Percentiles rank a stretch among this genome's conserved stretches.
Conservation (phyloP, 1,284 basidiomycete genomes). For the Cutaneotrichosporon sp. region DNA sequence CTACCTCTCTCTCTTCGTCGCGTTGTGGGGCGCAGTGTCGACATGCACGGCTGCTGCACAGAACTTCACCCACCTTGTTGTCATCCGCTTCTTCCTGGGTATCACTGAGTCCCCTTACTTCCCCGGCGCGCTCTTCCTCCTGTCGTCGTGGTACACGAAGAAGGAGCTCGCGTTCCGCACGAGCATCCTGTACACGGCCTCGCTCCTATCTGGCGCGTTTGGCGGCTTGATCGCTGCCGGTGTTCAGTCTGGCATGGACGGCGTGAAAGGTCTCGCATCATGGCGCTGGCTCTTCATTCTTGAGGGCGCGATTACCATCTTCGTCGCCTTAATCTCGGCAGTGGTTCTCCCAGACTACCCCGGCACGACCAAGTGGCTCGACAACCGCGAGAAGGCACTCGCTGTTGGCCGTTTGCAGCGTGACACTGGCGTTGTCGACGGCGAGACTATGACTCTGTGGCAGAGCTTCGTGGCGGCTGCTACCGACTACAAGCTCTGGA, state of each 20-base stretch:
- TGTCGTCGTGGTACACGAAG: slow-evolving; percentile 24
- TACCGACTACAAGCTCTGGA: slow-evolving; percentile 28
- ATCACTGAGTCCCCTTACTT: slow-evolving; percentile 33
- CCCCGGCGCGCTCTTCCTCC: slow-evolving; percentile 23
- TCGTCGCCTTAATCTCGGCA: slow-evolving; percentile 27
- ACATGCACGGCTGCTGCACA: slow-evolving; percentile 9
- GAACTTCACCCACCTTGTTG: slow-evolving; percentile 13
- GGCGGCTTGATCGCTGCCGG: slow-evolving; percentile 30
- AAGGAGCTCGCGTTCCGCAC: slow-evolving; percentile 16
- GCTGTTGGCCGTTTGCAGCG: slow-evolving; percentile 10
- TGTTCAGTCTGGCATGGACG: slow-evolving; percentile 19
- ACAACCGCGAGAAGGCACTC: slow-evolving; percentile 37
- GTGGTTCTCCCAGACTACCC: slow-evolving; percentile 45
- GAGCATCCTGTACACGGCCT: slow-evolving; percentile 23
- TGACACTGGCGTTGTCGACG: slow-evolving; percentile 19
- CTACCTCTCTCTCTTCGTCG: slow-evolving; percentile 18
- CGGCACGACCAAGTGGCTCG: slow-evolving; percentile 46
- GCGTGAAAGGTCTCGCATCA: slow-evolving; percentile 8
- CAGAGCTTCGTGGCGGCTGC: slow-evolving; percentile 21
- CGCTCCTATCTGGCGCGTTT: slow-evolving; percentile 27
- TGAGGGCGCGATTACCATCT: slow-evolving; percentile 33
- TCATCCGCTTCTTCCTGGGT: slow-evolving; percentile 33
- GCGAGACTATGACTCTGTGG: slow-evolving; percentile 14
- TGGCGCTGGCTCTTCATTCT: slow-evolving; percentile 20
- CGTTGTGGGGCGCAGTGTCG: slow-evolving; percentile 13